Evolutionary conservation across 805 yeast genomes (phyloP), one percentile per base, ranked within the genome.

Genomic region (Saturnispora diversa): DNA sequence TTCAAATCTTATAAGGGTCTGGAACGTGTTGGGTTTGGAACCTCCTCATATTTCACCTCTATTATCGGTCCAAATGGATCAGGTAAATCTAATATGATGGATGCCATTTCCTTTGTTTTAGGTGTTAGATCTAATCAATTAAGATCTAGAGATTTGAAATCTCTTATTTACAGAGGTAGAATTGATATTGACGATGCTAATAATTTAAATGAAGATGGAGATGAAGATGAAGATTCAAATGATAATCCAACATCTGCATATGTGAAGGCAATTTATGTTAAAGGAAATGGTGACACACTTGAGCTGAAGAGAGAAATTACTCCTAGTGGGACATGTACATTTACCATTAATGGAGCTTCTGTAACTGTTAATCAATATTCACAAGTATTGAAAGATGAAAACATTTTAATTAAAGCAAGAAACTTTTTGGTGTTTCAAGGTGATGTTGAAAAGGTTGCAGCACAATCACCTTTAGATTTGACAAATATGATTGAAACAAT

Each of bases 41-140:
- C 79, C 10, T 74, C 88, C 0, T 38, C 49, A 2, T 69, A 72
- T 45, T 92, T 92, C 65, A 85, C 95, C 1, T 80, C 94, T 33
- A 84, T 92, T 46, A 84, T 92, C 43, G 98, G 98, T 1, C 97
- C 97, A n/a, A 92, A 92, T 68, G 98, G 98, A 7, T 83, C 95
- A 10, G 99, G 99, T 2, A 92, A 92, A 62, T 88, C 97, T 12
- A 92, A 94, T 55, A 97, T 92, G 48, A 92, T 92, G 59, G 98
- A 94, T 59, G 86, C 97, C 5, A 77, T 92, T 70, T 71, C 94
- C 25, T 92, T 92, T 59, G 97, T 90, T 7, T 69, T 92, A 27
- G 98, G 98, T 20, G 77, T 90, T 35, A 68, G 81, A 50, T 73
- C 86, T 16, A 63, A 69, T 13, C 88, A 84, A 42, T 66, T 92